A percentile compares a stretch with the other conserved stretches of the same genome.
Evolutionary conservation across 352 stramenopile species (phyloP).

Genomic region (Paralagenidium karlingii): DNA sequence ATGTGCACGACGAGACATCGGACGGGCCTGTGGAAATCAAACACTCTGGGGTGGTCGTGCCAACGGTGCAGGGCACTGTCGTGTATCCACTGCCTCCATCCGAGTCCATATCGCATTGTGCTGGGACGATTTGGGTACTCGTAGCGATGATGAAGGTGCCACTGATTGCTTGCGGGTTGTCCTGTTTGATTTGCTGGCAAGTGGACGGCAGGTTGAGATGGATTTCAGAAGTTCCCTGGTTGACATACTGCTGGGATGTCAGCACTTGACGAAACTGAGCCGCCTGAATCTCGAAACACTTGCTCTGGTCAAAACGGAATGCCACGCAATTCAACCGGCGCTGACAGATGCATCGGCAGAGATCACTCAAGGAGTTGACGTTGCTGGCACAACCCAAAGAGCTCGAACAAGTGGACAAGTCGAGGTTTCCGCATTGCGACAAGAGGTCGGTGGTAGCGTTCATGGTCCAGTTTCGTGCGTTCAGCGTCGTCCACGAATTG

Average conservation of each 20-base stretch:
- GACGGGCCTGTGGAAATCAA: slow-evolving; percentile 14
- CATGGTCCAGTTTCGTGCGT: slow-evolving; percentile 16
- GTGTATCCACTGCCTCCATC: slow-evolving; percentile 42
- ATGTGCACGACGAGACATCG: slow-evolving; percentile 34
- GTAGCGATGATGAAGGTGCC: slow-evolving; percentile 34
- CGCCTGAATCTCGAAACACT: slow-evolving; percentile 23
- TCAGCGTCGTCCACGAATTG: slow-evolving; percentile 25
- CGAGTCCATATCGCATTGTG: slow-evolving; percentile 40
- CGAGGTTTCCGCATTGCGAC: too few species aligned
- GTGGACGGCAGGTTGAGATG: slow-evolving; percentile 42
- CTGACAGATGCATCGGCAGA: slow-evolving; percentile 31
- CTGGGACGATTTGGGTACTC: slow-evolving; percentile 15
- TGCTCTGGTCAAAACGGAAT: slow-evolving; percentile 21
- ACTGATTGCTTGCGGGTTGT: slow-evolving; percentile 12
- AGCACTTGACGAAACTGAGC: slow-evolving; percentile 23
- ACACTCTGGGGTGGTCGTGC: slow-evolving; percentile 17
- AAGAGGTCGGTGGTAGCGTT: not conserved
- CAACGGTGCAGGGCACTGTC: slow-evolving; percentile 25
- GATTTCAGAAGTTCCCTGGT: slow-evolving; percentile 10
- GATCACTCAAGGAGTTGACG: slow-evolving; percentile 23
- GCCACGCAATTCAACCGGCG: slow-evolving; percentile 17
- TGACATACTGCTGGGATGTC: slow-evolving; percentile 10
- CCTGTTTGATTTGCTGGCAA: slow-evolving; percentile 36
- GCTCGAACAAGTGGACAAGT: not conserved
- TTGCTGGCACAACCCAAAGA: slow-evolving; percentile 12